Evolutionary conservation across 345 rosid genomes (phyloP).

Genomic region (Heritiera fomes): DNA sequence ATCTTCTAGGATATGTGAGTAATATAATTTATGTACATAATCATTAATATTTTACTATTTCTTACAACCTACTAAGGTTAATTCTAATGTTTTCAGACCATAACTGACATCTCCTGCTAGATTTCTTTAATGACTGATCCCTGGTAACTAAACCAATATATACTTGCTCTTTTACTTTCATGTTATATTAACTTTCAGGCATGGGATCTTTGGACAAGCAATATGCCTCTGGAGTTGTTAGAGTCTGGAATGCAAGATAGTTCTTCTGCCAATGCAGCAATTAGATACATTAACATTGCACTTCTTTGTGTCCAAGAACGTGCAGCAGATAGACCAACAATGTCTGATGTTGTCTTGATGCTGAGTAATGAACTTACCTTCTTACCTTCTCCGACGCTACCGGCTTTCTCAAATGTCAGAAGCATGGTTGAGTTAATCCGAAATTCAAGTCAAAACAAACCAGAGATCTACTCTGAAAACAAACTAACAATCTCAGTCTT

Average conservation of each 20-base stretch:
- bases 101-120: neutral
- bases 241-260: neutral
- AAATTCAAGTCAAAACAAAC: neutral
- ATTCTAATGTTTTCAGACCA: neutral
- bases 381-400: neutral
- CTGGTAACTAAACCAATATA: neutral
- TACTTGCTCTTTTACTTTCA: neutral
- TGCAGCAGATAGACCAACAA: neutral
- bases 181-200: neutral
- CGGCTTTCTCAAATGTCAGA: slow-evolving; percentile 13
- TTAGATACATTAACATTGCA: neutral
- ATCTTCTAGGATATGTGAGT: slow-evolving; percentile 19
- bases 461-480: neutral
- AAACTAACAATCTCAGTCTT: neutral
- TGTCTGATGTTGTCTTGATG: neutral
- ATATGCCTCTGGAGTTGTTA: slow-evolving; percentile 11
- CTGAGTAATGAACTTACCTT: neutral
- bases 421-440: neutral
- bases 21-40: no score
- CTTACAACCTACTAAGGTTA: neutral
- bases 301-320: neutral
- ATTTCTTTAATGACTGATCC: neutral
- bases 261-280: neutral
- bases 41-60: neutral
- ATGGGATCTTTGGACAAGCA: slow-evolving; percentile 25